Evolutionary conservation across 2,329 filamentous ascomycete species (phyloP).

Genomic region (Magnaporthiopsis rhizophila): DNA sequence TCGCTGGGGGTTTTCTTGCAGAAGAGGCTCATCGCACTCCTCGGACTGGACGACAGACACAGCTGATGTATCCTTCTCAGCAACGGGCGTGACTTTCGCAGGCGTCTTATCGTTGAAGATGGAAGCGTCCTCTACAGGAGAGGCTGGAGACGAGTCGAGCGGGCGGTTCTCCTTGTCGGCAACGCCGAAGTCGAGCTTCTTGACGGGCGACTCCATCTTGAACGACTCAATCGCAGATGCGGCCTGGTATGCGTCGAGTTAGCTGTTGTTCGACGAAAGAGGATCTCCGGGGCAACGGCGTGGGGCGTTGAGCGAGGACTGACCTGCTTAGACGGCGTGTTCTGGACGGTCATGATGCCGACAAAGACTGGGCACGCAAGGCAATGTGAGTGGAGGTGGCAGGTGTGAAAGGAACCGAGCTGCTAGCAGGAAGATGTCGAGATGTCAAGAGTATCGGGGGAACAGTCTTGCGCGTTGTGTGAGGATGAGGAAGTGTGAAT

Average conservation of each 20-base stretch:
- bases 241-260: constrained; percentile 48
- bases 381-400: not conserved
- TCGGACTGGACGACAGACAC: constrained; percentile 52
- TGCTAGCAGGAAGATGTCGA: not conserved
- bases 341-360: constrained; percentile 6
- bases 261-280: constrained; percentile 15
- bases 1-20: constrained; percentile 90
- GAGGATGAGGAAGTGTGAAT: not conserved
- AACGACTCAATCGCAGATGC: constrained; percentile 79
- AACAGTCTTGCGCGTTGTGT: not conserved
- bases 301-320: constrained; percentile 13
- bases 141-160: constrained; percentile 40
- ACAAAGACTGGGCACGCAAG: not conserved
- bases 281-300: constrained; percentile 8
- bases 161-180: constrained; percentile 76
- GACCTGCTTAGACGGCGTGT: constrained; percentile 25
- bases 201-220: constrained; percentile 87
- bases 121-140: constrained; percentile 39
- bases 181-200: constrained; percentile 74
- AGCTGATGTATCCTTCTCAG: constrained; percentile 28
- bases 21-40: constrained; percentile 79
- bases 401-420: not conserved
- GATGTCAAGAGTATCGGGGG: not conserved
- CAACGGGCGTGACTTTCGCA: constrained; percentile 35
- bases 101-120: constrained; percentile 53